These are phyloP conservation scores for Lactarius evosmus DNA, from an alignment of 768 basidiomycete genomes.

Conservation along the genomic window DNA sequence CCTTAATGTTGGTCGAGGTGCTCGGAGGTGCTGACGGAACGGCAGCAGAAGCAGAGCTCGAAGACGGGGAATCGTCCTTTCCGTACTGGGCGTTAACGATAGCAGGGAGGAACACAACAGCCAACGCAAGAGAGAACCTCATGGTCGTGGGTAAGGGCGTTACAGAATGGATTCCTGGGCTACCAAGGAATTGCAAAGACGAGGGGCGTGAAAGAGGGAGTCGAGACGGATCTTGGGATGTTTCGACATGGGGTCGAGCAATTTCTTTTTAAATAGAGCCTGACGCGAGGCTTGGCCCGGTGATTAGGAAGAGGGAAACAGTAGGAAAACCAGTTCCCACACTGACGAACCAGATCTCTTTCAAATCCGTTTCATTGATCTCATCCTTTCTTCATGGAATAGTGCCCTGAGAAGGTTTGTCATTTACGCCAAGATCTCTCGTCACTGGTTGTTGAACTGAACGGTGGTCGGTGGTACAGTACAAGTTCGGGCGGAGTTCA, in stretches of 20 bases:
- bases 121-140: constrained; percentile 35
- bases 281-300: background rate
- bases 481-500: constrained; percentile 61
- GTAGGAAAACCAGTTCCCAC: background rate
- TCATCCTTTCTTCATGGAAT: background rate
- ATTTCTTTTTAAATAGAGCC: background rate
- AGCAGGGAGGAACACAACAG: constrained; percentile 34
- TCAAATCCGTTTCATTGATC: constrained; percentile 8
- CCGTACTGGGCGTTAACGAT: constrained; percentile 43
- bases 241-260: background rate
- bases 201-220: background rate
- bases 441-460: constrained; percentile 30
- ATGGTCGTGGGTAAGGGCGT: constrained; percentile 24
- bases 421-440: too few species aligned
- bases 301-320: background rate
- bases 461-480: too few species aligned
- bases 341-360: constrained; percentile 26
- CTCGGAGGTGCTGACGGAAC: constrained; percentile 34
- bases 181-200: background rate
- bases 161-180: background rate
- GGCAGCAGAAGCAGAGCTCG: constrained; percentile 30
- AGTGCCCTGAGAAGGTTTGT: background rate
- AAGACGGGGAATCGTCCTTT: too few species aligned
- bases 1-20: constrained; percentile 28
- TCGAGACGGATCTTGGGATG: background rate